Conservation (phyloP, 495 filamentous ascomycete species). For the Xylaria venustula region DNA sequence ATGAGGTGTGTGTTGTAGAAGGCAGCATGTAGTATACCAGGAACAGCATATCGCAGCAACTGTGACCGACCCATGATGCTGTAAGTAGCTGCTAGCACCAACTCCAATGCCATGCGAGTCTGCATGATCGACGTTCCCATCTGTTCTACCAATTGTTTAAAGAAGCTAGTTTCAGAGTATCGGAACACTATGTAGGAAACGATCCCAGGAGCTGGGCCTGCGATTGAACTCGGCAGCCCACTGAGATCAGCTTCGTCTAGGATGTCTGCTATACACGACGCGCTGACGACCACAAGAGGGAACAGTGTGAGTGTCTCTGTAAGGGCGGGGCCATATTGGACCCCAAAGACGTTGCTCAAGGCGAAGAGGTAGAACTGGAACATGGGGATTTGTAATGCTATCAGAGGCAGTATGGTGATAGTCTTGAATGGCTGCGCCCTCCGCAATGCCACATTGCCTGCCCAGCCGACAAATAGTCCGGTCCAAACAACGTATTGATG, state of each 20-base stretch:
- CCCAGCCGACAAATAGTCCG: conserved; percentile 63
- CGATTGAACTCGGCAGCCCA: conserved; percentile 51
- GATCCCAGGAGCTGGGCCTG: conserved; percentile 58
- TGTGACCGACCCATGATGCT: conserved; percentile 65
- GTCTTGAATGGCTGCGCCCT: conserved; percentile 38
- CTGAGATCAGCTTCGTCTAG: conserved; percentile 61
- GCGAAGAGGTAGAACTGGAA: conserved; percentile 67
- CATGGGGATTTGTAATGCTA: conserved; percentile 71
- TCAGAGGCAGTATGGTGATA: conserved; percentile 56
- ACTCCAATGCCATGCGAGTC: conserved; percentile 68
- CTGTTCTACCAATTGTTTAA: conserved; percentile 48
- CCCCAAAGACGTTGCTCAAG: conserved; percentile 62
- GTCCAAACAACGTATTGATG: conserved; percentile 65
- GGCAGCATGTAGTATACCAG: conserved; percentile 67
- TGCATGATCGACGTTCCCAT: conserved; percentile 63
- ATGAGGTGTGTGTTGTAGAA: conserved; percentile 71
- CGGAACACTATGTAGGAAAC: conserved; percentile 65
- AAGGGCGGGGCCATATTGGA: conserved; percentile 67
- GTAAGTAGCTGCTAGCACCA: conserved; percentile 62
- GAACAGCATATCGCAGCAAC: conserved; percentile 60
- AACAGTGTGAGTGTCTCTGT: conserved; percentile 71
- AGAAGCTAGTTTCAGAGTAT: conserved; percentile 50
- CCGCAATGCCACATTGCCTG: conserved; percentile 51
- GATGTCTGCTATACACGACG: conserved; percentile 61
- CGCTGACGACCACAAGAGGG: conserved; percentile 67